These are phyloP conservation scores for Chytriomyces hyalinus DNA, from an alignment of 192 early-diverging fungal species.

Conservation along the genomic window DNA sequence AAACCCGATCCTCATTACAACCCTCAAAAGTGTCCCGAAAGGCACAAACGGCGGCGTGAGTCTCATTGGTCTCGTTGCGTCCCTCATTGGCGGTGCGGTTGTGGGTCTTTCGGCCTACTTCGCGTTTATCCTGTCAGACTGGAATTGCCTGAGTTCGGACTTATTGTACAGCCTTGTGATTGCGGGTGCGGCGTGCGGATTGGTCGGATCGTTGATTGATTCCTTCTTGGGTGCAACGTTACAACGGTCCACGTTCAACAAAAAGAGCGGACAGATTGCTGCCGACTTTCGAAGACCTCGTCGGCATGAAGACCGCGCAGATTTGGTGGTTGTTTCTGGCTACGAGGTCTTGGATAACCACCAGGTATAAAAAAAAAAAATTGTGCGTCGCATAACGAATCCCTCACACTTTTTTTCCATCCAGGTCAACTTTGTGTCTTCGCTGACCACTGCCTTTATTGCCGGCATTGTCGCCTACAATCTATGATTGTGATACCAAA, in stretches of 20 bases:
- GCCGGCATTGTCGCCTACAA: conserved; percentile 49
- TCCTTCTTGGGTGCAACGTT: conserved; percentile 87
- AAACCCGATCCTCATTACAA: conserved; percentile 85
- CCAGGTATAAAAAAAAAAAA: conserved; percentile 55
- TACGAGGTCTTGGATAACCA: conserved; percentile 79
- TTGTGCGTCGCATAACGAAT: background rate
- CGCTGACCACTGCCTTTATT: conserved; percentile 54
- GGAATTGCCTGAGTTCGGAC: background rate
- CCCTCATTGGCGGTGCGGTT: conserved; percentile 73
- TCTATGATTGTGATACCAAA: background rate
- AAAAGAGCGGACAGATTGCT: conserved; percentile 62
- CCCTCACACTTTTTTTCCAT: conserved; percentile 19
- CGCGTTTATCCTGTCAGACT: conserved; percentile 10
- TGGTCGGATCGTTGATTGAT: conserved; percentile 82
- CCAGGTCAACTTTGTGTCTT: conserved; percentile 74
- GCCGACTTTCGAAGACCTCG: conserved; percentile 44
- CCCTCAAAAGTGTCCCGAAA: conserved; percentile 75
- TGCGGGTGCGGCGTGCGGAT: conserved; percentile 68
- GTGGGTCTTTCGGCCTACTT: conserved; percentile 67
- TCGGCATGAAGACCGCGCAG: conserved; percentile 50
- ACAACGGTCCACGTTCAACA: conserved; percentile 74
- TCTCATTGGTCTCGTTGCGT: conserved; percentile 74
- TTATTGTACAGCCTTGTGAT: conserved; percentile 42
- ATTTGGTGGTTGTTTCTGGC: conserved; percentile 65
- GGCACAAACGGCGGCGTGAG: conserved; percentile 90